These are phyloP conservation scores for Pleurotus tuber-regium DNA, from an alignment of 768 basidiomycete genomes.

Conservation along the genomic window DNA sequence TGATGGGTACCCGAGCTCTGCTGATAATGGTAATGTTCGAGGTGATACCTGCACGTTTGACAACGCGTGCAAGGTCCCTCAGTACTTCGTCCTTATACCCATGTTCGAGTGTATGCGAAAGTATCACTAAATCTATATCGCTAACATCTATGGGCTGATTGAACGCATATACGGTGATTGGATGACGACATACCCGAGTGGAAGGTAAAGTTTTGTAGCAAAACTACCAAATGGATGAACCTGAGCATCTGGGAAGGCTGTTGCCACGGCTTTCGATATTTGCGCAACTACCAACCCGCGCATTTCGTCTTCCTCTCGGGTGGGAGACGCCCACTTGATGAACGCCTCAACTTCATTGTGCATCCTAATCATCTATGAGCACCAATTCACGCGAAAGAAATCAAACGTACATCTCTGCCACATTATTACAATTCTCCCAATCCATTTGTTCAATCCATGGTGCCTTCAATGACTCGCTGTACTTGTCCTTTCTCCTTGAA, in stretches of 20 bases:
- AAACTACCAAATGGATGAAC: slow-evolving; percentile 91
- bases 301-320: slow-evolving; percentile 80
- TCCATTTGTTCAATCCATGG: slow-evolving; percentile 75
- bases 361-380: slow-evolving; percentile 48
- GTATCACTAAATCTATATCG: slow-evolving; percentile 92
- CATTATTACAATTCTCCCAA: slow-evolving; percentile 72
- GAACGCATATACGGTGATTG: neutral
- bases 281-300: slow-evolving; percentile 69
- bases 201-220: slow-evolving; percentile 91
- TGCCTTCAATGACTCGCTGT: slow-evolving; percentile 51
- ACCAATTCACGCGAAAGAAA: slow-evolving; percentile 7
- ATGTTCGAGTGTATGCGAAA: slow-evolving; percentile 74
- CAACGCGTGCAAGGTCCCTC: slow-evolving; percentile 70
- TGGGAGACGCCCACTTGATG: slow-evolving; percentile 84
- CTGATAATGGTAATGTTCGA: slow-evolving; percentile 79
- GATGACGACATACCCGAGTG: slow-evolving; percentile 67
- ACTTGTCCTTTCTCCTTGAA: slow-evolving; percentile 46
- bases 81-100: slow-evolving; percentile 69
- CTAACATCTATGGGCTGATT: slow-evolving; percentile 36
- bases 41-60: slow-evolving; percentile 76
- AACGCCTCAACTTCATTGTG: slow-evolving; percentile 87
- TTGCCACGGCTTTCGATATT: slow-evolving; percentile 62
- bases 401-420: slow-evolving; percentile 75
- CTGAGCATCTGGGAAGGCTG: slow-evolving; percentile 74
- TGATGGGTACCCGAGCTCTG: slow-evolving; percentile 93